Conservation (phyloP, 345 rosid species). For the Citrus glauca region DNA sequence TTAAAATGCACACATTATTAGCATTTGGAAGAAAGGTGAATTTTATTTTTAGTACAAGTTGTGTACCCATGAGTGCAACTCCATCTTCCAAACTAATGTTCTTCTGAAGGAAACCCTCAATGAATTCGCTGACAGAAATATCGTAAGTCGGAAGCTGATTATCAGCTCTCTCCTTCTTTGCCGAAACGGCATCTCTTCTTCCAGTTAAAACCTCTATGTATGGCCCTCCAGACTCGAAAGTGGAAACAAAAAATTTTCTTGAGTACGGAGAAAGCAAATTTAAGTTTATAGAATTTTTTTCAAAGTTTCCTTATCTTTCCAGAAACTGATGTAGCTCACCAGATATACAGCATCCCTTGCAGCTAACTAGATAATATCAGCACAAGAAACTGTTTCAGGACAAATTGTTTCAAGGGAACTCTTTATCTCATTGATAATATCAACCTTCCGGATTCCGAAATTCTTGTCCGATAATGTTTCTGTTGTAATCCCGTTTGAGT, state of each 20-base stretch:
- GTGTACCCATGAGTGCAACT: conserved; percentile 8
- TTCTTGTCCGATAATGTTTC: not conserved
- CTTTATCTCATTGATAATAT: conserved; percentile 1
- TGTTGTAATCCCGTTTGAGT: not conserved
- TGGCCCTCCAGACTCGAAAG: not conserved
- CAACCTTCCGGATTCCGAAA: conserved; percentile 4
- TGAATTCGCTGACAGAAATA: not conserved
- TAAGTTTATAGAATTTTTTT: not conserved
- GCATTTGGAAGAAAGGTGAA: not conserved
- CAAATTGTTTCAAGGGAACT: conserved; percentile 4
- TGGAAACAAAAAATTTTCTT: not conserved
- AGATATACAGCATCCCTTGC: conserved; percentile 5
- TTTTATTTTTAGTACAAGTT: not conserved
- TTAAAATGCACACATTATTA: too few species aligned
- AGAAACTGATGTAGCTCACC: not conserved
- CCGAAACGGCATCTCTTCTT: conserved; percentile 4
- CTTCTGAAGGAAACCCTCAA: not conserved
- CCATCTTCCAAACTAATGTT: conserved; percentile 9
- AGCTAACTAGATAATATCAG: conserved; percentile 3
- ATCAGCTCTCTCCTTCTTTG: not conserved
- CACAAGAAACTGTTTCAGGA: conserved; percentile 8
- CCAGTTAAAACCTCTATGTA: conserved; percentile 3
- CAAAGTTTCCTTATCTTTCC: not conserved
- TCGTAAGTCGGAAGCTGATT: not conserved
- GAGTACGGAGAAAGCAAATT: not conserved